Evolutionary conservation across 345 rosid species (phyloP).

Genomic region (Gossypium rotundifolium): DNA sequence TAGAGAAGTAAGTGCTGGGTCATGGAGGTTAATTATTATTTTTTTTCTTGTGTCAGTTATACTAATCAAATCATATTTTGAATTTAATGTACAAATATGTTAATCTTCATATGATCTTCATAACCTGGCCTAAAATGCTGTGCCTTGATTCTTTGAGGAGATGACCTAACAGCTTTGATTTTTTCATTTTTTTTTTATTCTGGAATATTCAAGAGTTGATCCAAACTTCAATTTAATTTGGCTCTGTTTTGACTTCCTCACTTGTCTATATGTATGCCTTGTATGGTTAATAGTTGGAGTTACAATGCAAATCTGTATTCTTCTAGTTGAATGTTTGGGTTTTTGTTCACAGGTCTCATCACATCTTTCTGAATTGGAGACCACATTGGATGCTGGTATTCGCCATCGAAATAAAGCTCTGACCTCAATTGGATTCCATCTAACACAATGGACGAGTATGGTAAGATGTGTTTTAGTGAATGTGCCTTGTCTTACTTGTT

Average conservation of each 20-base stretch:
- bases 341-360: slow-evolving; percentile 58
- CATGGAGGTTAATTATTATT: slow-evolving; percentile 9
- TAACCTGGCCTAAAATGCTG: background rate
- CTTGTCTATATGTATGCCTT: background rate
- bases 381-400: slow-evolving; percentile 84
- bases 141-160: slow-evolving; percentile 9
- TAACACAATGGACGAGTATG: slow-evolving; percentile 73
- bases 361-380: slow-evolving; percentile 88
- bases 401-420: slow-evolving; percentile 78
- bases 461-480: slow-evolving; percentile 31
- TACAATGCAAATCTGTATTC: background rate
- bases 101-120: background rate
- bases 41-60: background rate
- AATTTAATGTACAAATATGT: background rate
- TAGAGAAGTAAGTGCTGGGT: slow-evolving; percentile 65
- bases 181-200: background rate
- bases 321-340: slow-evolving; percentile 15
- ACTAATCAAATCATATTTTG: slow-evolving; percentile 1
- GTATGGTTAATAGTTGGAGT: background rate
- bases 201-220: background rate
- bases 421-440: slow-evolving; percentile 57
- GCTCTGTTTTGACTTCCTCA: background rate
- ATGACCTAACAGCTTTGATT: background rate
- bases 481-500: background rate
- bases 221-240: background rate